These are phyloP conservation scores for Cladophialophora chaetospira DNA, from an alignment of 2,329 filamentous ascomycete species.

Conservation along the genomic window DNA sequence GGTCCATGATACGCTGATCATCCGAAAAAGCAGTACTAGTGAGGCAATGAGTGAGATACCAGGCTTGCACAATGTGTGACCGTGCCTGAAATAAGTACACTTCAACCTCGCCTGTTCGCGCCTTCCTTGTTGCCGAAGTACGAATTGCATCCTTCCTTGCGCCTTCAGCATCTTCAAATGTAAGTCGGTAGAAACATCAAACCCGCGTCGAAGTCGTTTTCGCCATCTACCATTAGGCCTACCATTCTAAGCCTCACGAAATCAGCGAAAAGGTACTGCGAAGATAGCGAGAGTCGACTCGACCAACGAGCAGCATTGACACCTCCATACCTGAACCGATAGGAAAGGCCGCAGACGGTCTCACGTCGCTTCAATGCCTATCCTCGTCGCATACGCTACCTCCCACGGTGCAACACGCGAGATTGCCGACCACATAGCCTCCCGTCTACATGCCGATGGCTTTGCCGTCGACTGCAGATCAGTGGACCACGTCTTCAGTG, in stretches of 20 bases:
- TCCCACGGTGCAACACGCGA: conserved; percentile 25
- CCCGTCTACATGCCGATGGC: conserved; percentile 23
- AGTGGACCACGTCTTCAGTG: conserved; percentile 28
- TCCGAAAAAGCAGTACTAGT: background rate
- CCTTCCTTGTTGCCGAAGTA: background rate
- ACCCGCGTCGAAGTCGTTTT: too few relatives aligned
- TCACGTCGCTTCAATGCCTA: too few relatives aligned
- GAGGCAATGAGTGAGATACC: background rate
- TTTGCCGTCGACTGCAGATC: conserved; percentile 29
- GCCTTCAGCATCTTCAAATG: too few relatives aligned
- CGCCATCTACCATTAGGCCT: too few relatives aligned
- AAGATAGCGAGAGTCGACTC: too few relatives aligned
- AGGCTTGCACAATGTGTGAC: background rate
- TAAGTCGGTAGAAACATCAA: too few relatives aligned
- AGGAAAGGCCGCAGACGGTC: too few relatives aligned
- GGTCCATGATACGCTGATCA: background rate
- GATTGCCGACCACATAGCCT: conserved; percentile 26
- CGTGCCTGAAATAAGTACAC: background rate
- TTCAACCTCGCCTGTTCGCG: background rate
- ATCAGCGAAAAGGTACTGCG: too few relatives aligned
- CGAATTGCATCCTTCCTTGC: too few relatives aligned
- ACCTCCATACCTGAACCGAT: too few relatives aligned
- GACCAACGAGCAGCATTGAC: too few relatives aligned
- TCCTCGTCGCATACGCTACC: conserved; percentile 27
- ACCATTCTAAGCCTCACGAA: too few relatives aligned